Evolutionary conservation across 2,329 filamentous ascomycete genomes (phyloP).

Genomic region (Alternaria angustiovoidea): DNA sequence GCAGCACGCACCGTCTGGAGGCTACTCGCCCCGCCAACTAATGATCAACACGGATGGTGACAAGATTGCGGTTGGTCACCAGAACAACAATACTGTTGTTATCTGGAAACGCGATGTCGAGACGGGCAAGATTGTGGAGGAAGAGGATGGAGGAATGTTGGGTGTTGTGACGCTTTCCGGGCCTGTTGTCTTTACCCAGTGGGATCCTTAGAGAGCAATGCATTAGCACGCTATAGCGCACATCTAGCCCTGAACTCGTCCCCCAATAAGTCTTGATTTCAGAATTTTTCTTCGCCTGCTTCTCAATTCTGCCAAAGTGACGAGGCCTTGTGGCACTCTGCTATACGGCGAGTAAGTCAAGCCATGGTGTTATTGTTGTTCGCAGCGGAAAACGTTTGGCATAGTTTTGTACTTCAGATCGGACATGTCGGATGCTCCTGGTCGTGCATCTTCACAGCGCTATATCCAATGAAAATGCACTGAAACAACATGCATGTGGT

Average conservation of each 20-base stretch:
- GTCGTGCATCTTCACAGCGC: too few relatives aligned
- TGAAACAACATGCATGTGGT: too few relatives aligned
- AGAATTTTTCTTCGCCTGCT: too few relatives aligned
- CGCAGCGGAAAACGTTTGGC: too few relatives aligned
- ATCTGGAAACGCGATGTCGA: constrained; percentile 66
- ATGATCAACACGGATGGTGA: constrained; percentile 69
- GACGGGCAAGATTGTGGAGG: constrained; percentile 64
- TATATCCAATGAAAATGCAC: too few relatives aligned
- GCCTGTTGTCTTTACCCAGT: constrained; percentile 21
- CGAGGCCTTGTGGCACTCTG: too few relatives aligned
- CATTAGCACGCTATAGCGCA: neutral
- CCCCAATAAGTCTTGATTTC: too few relatives aligned
- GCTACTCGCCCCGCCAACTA: constrained; percentile 71
- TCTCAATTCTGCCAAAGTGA: too few relatives aligned
- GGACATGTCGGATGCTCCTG: too few relatives aligned
- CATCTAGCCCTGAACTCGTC: neutral
- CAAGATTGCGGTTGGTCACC: constrained; percentile 70
- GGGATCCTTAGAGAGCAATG: constrained; percentile 1
- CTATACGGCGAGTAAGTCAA: too few relatives aligned
- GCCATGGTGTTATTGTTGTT: fast-evolving
- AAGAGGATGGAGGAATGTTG: constrained; percentile 14
- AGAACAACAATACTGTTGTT: constrained; percentile 67
- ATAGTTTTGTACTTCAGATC: fast-evolving
- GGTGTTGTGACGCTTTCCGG: constrained; percentile 10
- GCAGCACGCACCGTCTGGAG: constrained; percentile 68